Percentiles rank a stretch among this genome's conserved stretches.
Conservation (phyloP, 108 stramenopile species). For the Skeletonema costatum region DNA sequence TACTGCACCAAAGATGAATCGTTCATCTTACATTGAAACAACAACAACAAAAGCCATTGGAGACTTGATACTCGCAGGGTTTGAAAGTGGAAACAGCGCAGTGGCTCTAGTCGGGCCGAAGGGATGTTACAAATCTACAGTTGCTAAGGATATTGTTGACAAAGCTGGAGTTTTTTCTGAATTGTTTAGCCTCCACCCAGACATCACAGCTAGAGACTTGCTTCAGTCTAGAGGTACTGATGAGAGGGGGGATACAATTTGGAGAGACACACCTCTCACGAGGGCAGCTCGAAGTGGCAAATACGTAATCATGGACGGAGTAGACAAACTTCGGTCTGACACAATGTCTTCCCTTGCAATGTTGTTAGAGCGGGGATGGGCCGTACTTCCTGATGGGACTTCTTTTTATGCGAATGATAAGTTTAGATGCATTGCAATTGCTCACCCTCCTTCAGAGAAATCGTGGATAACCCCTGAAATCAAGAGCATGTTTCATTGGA, state of each 20-base stretch:
- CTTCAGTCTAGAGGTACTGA: conserved; percentile 66
- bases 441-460: conserved; percentile 51
- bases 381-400: conserved; percentile 69
- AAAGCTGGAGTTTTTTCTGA: conserved; percentile 53
- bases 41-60: conserved; percentile 38
- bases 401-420: conserved; percentile 32
- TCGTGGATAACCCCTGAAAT: conserved; percentile 69
- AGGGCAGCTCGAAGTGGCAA: conserved; percentile 67
- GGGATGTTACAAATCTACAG: conserved; percentile 73
- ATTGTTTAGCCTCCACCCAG: conserved; percentile 69
- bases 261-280: conserved; percentile 78
- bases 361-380: conserved; percentile 53
- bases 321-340: conserved; percentile 76
- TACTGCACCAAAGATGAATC: not conserved
- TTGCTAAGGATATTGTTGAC: conserved; percentile 53
- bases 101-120: conserved; percentile 69
- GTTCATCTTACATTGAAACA: conserved; percentile 32
- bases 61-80: conserved; percentile 56
- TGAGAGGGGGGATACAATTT: conserved; percentile 69
- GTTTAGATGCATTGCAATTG: conserved; percentile 49
- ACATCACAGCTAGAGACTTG: conserved; percentile 82
- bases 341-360: conserved; percentile 60
- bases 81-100: conserved; percentile 51
- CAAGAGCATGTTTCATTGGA: conserved; percentile 58
- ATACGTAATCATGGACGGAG: conserved; percentile 75